A percentile compares a stretch with the other conserved stretches of the same genome.
phyloP scores from a whole-genome alignment of 139 green algal genomes.

The Tetraselmis striata region DNA sequence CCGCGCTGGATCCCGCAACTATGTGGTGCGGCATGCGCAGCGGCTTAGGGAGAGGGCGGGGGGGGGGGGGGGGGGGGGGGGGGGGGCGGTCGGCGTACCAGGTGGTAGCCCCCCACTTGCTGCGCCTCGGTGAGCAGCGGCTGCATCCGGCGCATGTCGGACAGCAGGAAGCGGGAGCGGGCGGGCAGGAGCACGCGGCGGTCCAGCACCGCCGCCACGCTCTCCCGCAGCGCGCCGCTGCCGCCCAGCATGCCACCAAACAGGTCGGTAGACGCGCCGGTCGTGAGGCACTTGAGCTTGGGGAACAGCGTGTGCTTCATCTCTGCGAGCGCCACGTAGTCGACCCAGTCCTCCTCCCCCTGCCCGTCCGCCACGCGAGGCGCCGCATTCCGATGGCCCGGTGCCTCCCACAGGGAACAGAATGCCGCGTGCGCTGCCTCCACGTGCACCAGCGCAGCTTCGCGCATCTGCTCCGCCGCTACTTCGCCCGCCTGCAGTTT shows the following conservation, averaged over 20 bases:
- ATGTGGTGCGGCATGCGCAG: too few species aligned
- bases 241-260: slow-evolving; percentile 20
- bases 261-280: slow-evolving; percentile 10
- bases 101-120: not conserved
- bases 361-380: too few species aligned
- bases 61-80: not conserved
- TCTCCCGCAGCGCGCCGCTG: too few species aligned
- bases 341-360: not conserved
- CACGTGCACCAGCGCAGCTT: not conserved
- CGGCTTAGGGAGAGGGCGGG: slow-evolving; percentile 15
- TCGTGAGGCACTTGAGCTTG: slow-evolving; percentile 10
- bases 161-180: slow-evolving; percentile 38
- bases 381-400: too few species aligned
- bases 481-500: not conserved
- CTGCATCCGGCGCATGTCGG: slow-evolving; percentile 29
- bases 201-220: slow-evolving; percentile 10
- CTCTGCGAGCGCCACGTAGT: slow-evolving; percentile 17
- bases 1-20: too few species aligned
- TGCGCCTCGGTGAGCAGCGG: slow-evolving; percentile 29
- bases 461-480: not conserved
- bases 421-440: not conserved
- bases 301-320: slow-evolving; percentile 25
- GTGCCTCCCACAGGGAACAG: not conserved
- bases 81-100: slow-evolving; percentile 7
- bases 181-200: slow-evolving; percentile 37